Base-by-base conservation (phyloP, 768 basidiomycete genomes). In the Dacryopinax primogenitus region DNA sequence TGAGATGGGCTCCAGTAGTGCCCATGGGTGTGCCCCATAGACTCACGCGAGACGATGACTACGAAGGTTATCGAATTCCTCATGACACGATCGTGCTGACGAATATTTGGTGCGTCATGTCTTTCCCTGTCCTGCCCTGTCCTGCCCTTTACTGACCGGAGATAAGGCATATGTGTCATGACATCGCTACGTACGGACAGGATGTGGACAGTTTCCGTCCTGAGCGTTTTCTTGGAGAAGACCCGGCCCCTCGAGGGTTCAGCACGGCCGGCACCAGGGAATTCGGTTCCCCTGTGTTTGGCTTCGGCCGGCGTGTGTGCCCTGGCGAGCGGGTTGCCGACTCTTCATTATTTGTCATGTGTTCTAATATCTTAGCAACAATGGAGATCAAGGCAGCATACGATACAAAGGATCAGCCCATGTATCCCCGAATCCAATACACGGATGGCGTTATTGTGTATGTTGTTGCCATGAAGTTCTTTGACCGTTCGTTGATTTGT, bases 101-200 rank as follows among this genome's bases (percentile, higher is more conserved):
- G 1, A 71, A 74, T 36, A 77, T 75, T 45, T 9, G 36, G 32
- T 77, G 61, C 73, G 77, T 1, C 64, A 15, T 26, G 13, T 11
- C 37, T n/a, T 39, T 39, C 74, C 28, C 4, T 72, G 39, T 67
- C 77, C 34, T 0, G 62, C 66, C 3, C 67, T 69, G 33, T 69
- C 73, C 0, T 62, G 62, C 0, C 66, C 70, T 45, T 68, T 67
- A 0, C 65, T 73, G 62, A 63, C 23, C 12, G 1, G 11, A 30
- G 15, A 13, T 30, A 11, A 66, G 65, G 65, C 37, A 44, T 13
- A 66, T 66, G 39, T 23, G 21, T 11, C 65, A 23, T 15, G 45
- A 63, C 35, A 32, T 30, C 23, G 33, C 28, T 32, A 16, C 39
- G 13, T 44, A 63, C 12, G 62, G 39, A 36, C 39, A 33, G 15